Percentiles rank a stretch among this genome's conserved stretches.
Conservation (phyloP, 257 asterid species). For the Gentiana macrophylla region DNA sequence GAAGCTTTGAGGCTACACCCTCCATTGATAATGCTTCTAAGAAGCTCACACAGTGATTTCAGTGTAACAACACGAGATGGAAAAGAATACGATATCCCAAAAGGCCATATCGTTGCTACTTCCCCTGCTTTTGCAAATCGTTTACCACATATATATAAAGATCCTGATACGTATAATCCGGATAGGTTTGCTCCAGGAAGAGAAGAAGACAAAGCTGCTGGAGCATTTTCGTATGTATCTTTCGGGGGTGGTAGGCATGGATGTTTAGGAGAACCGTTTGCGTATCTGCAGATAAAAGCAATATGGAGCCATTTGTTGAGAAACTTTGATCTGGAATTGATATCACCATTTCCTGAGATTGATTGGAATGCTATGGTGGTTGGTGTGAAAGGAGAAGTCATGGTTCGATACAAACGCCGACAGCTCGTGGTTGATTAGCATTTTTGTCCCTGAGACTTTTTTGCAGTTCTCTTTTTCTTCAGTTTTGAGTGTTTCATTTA, state of each 20-base stretch:
- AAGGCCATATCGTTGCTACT: conserved; percentile 27
- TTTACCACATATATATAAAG: conserved; percentile 55
- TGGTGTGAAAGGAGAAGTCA: conserved; percentile 45
- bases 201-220: conserved; percentile 88
- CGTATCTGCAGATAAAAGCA: conserved; percentile 85
- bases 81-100: conserved; percentile 50
- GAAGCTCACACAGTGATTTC: conserved; percentile 81
- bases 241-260: conserved; percentile 98
- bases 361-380: conserved; percentile 58
- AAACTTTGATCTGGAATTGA: conserved; percentile 51
- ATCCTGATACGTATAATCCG: conserved; percentile 71
- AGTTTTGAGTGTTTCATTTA: neutral
- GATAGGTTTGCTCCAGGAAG: conserved; percentile 78
- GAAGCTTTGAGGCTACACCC: conserved; percentile 97
- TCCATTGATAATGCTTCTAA: conserved; percentile 80
- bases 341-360: conserved; percentile 52
- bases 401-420: conserved; percentile 25
- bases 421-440: conserved; percentile 7
- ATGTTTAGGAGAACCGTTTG: conserved; percentile 93
- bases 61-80: conserved; percentile 74
- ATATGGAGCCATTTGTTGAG: conserved; percentile 94
- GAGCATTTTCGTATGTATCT: conserved; percentile 85
- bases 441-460: neutral
- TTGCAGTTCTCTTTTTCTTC: neutral
- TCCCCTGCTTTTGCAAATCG: conserved; percentile 26